A percentile compares a stretch with the other conserved stretches of the same genome.
Evolutionary conservation across 2,329 filamentous ascomycete species (phyloP).

Genomic region (Aspergillus sp.): DNA sequence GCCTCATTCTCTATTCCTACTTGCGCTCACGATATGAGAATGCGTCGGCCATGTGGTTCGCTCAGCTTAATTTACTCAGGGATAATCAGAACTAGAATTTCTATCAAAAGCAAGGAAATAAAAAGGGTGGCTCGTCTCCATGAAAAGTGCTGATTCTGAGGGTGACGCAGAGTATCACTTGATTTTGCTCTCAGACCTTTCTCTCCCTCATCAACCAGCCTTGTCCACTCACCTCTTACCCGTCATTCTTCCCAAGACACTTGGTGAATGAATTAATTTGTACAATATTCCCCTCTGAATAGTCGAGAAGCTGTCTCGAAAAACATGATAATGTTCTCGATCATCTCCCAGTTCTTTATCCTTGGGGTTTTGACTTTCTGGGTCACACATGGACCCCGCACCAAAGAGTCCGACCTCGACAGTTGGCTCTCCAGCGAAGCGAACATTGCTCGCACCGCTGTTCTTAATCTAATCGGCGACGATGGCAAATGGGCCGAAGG

Average conservation of each 20-base stretch:
- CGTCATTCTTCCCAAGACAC: not conserved
- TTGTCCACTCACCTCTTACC: not conserved
- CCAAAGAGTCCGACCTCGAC: constrained; percentile 6
- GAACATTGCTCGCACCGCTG: constrained; percentile 4
- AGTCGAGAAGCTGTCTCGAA: not conserved
- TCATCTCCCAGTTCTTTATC: constrained; percentile 1
- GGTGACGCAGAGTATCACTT: not conserved
- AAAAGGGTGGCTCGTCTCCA: not conserved
- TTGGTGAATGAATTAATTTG: not conserved
- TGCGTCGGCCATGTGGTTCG: no score
- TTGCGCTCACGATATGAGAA: no score
- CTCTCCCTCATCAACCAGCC: not conserved
- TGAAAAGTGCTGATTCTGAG: not conserved
- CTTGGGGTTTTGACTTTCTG: not conserved
- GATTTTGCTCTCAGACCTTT: not conserved
- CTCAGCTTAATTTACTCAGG: no score
- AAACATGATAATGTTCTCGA: not conserved
- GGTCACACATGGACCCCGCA: constrained; percentile 5
- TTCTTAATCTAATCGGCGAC: constrained; percentile 15
- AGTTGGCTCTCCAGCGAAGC: constrained; percentile 10
- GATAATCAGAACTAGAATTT: no score
- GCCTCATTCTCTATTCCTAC: no score
- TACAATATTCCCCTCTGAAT: not conserved
- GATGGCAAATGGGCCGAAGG: constrained; percentile 11
- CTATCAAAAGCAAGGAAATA: no score